These are phyloP conservation scores for Coemansia sp. DNA, from an alignment of 192 early-diverging fungal genomes.

Conservation along the genomic window DNA sequence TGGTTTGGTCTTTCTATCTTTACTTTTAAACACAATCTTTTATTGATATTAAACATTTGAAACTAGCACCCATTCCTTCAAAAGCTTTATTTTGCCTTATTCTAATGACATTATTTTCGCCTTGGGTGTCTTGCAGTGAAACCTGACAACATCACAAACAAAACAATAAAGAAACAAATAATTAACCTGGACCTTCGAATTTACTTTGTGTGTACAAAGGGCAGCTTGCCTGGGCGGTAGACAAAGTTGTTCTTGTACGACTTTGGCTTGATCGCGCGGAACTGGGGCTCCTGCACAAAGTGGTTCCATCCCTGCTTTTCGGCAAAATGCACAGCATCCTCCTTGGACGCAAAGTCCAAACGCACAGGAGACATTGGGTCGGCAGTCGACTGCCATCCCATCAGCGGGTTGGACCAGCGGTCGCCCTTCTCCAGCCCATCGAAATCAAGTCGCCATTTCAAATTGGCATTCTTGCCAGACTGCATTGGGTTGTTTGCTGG, in stretches of 20 bases:
- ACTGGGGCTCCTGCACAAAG: slow-evolving; percentile 89
- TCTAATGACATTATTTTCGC: no score
- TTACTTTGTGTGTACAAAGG: slow-evolving; percentile 84
- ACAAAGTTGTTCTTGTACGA: slow-evolving; percentile 92
- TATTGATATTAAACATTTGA: no score
- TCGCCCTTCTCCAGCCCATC: slow-evolving; percentile 73
- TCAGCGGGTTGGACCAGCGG: slow-evolving; percentile 90
- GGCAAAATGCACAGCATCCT: slow-evolving; percentile 92
- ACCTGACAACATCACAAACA: no score
- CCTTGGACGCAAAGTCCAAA: slow-evolving; percentile 82
- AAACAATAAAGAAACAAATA: no score
- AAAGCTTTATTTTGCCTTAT: no score
- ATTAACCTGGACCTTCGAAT: no score
- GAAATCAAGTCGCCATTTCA: slow-evolving; percentile 90
- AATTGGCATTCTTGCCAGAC: slow-evolving; percentile 72
- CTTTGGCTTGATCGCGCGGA: slow-evolving; percentile 75
- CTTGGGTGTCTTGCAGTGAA: no score
- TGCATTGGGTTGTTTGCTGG: slow-evolving; percentile 85
- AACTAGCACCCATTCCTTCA: no score
- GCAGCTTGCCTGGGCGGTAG: slow-evolving; percentile 75
- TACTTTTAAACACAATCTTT: no score
- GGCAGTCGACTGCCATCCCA: slow-evolving; percentile 84
- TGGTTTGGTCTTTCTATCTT: no score
- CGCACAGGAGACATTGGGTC: slow-evolving; percentile 80
- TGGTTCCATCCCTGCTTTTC: slow-evolving; percentile 94